Conservation (phyloP, 371 early-diverging fungal species). For the Mycotypha africana region DNA sequence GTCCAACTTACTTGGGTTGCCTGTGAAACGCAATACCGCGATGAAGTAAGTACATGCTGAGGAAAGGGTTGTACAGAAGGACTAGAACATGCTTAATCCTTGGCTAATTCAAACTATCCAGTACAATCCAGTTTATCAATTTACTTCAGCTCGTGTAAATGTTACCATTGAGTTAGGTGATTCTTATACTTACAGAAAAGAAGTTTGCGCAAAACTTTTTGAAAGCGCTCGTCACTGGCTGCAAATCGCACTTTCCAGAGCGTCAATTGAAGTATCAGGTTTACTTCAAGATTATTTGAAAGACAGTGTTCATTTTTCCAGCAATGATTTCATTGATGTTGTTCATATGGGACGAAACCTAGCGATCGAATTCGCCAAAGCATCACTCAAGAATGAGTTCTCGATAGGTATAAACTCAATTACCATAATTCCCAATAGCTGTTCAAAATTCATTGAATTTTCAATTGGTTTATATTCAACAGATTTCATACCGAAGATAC, state of each 20-base stretch:
- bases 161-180: constrained; percentile 76
- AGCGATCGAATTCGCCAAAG: constrained; percentile 67
- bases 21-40: constrained; percentile 76
- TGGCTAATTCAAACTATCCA: no score
- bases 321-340: constrained; percentile 37
- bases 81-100: no score
- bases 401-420: background rate
- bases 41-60: constrained; percentile 32
- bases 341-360: constrained; percentile 71
- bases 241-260: constrained; percentile 40
- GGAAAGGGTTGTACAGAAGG: no score
- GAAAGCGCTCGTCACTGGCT: constrained; percentile 71
- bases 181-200: constrained; percentile 68
- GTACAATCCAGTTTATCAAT: constrained; percentile 72
- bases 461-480: no score
- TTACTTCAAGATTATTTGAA: constrained; percentile 65
- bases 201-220: constrained; percentile 58
- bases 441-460: no score
- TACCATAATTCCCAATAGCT: background rate
- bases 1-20: constrained; percentile 76
- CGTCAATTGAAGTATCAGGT: constrained; percentile 58
- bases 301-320: constrained; percentile 44
- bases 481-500: constrained; percentile 42
- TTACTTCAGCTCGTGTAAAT: constrained; percentile 56
- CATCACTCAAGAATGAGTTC: constrained; percentile 39